These are phyloP conservation scores for Begonia fuchsioides DNA, from an alignment of 306 rosid genomes.

Conservation along the genomic window DNA sequence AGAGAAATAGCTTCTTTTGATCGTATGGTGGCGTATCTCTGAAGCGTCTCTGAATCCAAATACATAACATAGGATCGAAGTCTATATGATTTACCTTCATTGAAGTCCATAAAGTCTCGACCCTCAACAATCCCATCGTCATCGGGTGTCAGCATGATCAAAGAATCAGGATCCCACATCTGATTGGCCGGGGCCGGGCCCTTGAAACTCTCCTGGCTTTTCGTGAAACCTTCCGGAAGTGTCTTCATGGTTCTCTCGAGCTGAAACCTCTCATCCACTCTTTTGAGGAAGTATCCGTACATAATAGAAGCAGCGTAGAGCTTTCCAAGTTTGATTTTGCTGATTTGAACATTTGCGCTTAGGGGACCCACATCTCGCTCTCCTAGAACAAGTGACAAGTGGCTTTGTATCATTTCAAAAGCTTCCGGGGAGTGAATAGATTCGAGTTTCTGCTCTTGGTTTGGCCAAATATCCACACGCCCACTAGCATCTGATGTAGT, in stretches of 20 bases:
- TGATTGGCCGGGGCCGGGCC: constrained; percentile 43
- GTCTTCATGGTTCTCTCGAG: constrained; percentile 75
- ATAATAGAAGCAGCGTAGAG: constrained; percentile 93
- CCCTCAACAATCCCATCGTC: constrained; percentile 20
- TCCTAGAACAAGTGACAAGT: constrained; percentile 63
- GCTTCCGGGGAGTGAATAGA: constrained; percentile 79
- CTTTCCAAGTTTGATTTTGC: constrained; percentile 89
- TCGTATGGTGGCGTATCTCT: constrained; percentile 72
- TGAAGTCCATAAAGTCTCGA: constrained; percentile 17
- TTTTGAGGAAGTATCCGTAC: constrained; percentile 89
- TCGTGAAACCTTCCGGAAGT: constrained; percentile 51
- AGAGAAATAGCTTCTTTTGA: constrained; percentile 87
- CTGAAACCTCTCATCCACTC: constrained; percentile 88
- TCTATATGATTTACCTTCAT: constrained; percentile 28
- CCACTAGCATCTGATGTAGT: constrained; percentile 51
- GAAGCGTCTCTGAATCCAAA: constrained; percentile 72
- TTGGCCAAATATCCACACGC: constrained; percentile 79
- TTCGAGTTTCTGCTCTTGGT: constrained; percentile 79
- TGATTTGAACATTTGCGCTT: constrained; percentile 50
- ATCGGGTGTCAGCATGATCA: constrained; percentile 43
- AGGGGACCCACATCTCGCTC: constrained; percentile 77
- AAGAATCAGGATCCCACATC: constrained; percentile 89
- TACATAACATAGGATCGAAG: constrained; percentile 73
- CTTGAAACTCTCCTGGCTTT: constrained; percentile 19
- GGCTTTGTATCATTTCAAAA: constrained; percentile 85